Evolutionary conservation across 164 flowering plant genomes (phyloP), one percentile per base, ranked within the genome.

Genomic region (Berberis thunbergii): DNA sequence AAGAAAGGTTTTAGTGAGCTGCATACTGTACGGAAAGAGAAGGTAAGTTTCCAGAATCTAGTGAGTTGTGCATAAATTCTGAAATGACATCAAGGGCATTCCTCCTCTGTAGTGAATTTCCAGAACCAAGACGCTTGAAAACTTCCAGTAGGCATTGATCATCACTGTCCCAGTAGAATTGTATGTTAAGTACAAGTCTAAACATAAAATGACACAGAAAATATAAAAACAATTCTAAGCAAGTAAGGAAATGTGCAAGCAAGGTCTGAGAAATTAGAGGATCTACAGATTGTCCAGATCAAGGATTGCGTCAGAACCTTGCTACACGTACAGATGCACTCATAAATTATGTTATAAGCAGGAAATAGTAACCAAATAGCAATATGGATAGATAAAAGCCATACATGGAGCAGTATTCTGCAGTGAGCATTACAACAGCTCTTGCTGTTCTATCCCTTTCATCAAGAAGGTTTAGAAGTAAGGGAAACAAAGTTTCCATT

Each of bases 401-500:
- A 61, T 87, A 86, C 96, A 75, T 70, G 55, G 79, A 80, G 73
- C 90, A 91, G 69, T 74, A 84, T 74, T 91, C 96, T 73, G 96
- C 91, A 54, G 76, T 64, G 8, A 87, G 84, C 58, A 69, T 68
- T 61, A 77, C 80, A 70, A 82, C 87, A 67, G 94, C 94, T 82
- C 78, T 81, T 45, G 96, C 82, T 13, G 81, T 63, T 26, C 80
- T 76, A 69, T 91, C 92, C 59, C 79, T 78, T 74, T 84, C 96
- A 81, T 88, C 92, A 44, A 91, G 74, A 74, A 91, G 81, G 65
- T 76, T 72, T 61, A 91, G 78, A 60, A 91, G 69, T 63, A 69
- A 66, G 8, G 86, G 80, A 38, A 87, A 45, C 58, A 80, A 72
- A 55, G 72, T 69, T 70, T 87, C 79, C 73, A 79, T 74, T 64